Conservation (phyloP, 2,329 filamentous ascomycete genomes). For the Calonectria naviculata region DNA sequence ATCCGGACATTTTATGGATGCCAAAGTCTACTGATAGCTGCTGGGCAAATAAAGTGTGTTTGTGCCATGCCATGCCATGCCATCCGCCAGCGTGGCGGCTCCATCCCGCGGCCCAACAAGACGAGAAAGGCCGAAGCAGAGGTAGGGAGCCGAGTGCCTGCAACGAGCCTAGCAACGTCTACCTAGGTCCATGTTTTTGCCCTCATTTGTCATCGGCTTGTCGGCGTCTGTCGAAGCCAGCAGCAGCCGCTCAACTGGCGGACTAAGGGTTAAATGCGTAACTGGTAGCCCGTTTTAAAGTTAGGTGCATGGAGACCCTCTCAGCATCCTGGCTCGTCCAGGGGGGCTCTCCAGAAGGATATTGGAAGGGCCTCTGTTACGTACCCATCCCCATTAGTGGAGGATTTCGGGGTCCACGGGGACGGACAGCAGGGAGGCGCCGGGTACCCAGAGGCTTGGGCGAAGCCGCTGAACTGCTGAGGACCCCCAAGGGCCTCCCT, state of each 20-base stretch:
- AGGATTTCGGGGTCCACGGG: slow-evolving; percentile 5
- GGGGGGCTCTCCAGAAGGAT: slow-evolving; percentile 17
- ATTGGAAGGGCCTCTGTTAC: slow-evolving; percentile 18
- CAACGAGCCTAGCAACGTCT: background rate
- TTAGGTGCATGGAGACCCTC: slow-evolving; percentile 27
- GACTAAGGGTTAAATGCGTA: slow-evolving; percentile 9
- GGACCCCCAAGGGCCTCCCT: background rate
- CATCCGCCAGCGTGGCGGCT: slow-evolving; percentile 7
- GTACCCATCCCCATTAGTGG: slow-evolving; percentile 11
- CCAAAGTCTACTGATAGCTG: background rate
- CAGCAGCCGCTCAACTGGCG: background rate
- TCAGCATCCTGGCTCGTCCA: slow-evolving; percentile 13
- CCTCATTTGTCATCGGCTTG: slow-evolving; percentile 8
- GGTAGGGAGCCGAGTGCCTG: background rate
- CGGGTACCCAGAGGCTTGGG: background rate
- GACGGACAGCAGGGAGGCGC: slow-evolving; percentile 8
- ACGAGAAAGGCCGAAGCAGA: slow-evolving; percentile 1
- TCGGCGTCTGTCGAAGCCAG: background rate
- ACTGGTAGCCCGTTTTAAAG: slow-evolving; percentile 25
- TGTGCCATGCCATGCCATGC: background rate
- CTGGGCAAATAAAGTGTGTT: background rate
- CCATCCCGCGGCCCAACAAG: slow-evolving; percentile 1
- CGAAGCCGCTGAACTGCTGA: background rate
- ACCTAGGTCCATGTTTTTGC: background rate
- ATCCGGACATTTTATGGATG: background rate